Conservation (phyloP, 2,329 filamentous ascomycete genomes). For the Cadophora gregata region DNA sequence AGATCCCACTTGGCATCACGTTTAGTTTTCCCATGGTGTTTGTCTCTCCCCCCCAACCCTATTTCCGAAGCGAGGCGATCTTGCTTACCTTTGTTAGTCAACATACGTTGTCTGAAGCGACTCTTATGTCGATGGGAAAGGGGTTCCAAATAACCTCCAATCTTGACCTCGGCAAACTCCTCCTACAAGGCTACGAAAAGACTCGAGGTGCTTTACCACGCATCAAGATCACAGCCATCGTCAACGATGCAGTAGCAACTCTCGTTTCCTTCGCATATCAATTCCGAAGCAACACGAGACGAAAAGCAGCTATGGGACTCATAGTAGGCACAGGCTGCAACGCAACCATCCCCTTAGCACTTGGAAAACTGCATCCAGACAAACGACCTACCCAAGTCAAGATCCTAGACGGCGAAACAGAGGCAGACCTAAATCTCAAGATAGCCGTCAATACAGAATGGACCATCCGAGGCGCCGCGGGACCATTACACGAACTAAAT, state of each 20-base stretch:
- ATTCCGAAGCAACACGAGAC: slow-evolving; percentile 63
- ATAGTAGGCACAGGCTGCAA: slow-evolving; percentile 85
- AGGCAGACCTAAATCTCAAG: slow-evolving; percentile 58
- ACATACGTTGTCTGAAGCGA: slow-evolving; percentile 65
- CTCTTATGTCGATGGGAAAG: slow-evolving; percentile 72
- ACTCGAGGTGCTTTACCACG: slow-evolving; percentile 61
- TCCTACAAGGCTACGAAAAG: slow-evolving; percentile 62
- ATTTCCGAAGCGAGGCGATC: slow-evolving; percentile 16
- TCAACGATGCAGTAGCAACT: slow-evolving; percentile 82
- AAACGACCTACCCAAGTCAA: slow-evolving; percentile 62
- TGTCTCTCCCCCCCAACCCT: slow-evolving; percentile 22
- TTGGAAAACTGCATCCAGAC: slow-evolving; percentile 64
- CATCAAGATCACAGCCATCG: slow-evolving; percentile 75
- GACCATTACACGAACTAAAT: slow-evolving; percentile 65
- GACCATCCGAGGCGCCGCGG: slow-evolving; percentile 78
- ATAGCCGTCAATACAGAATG: slow-evolving; percentile 85
- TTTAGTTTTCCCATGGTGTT: slow-evolving; percentile 73
- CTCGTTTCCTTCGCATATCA: slow-evolving; percentile 79
- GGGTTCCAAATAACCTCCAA: slow-evolving; percentile 68
- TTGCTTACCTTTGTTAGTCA: slow-evolving; percentile 49
- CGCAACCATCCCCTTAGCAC: slow-evolving; percentile 75
- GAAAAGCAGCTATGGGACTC: slow-evolving; percentile 76
- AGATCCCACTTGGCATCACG: slow-evolving; percentile 69
- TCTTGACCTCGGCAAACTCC: slow-evolving; percentile 63
- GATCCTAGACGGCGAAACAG: slow-evolving; percentile 52